phyloP scores from a whole-genome alignment of 495 filamentous ascomycete genomes.

The Neurospora sp. region DNA sequence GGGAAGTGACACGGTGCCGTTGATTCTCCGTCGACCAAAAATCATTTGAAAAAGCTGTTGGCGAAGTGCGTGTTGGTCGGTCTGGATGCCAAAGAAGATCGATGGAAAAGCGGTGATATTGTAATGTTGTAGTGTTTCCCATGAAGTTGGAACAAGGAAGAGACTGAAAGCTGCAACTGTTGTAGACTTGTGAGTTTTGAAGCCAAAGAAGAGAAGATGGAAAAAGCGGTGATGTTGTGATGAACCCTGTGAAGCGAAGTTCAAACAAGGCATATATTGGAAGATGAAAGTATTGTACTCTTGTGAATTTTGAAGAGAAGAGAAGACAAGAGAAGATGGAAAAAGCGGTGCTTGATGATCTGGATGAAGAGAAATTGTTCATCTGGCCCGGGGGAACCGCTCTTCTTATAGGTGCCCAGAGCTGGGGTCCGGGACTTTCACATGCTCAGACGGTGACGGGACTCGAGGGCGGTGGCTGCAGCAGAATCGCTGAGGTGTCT shows the following conservation, averaged over 20 bases:
- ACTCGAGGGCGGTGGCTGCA: background rate
- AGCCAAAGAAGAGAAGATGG: no score
- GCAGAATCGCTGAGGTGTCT: background rate
- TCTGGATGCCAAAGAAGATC: background rate
- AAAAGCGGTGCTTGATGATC: background rate
- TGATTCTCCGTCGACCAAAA: no score
- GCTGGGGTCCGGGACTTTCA: background rate
- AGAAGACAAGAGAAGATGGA: background rate
- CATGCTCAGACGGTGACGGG: background rate
- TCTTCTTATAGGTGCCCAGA: background rate
- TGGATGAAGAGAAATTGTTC: background rate
- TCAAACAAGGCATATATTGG: background rate
- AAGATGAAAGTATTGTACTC: background rate
- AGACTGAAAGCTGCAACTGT: no score
- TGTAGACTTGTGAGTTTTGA: no score
- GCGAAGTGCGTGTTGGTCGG: background rate
- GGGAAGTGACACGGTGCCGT: no score
- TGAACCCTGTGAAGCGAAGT: background rate
- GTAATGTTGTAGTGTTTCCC: background rate
- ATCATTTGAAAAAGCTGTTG: background rate
- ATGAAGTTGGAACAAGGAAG: no score
- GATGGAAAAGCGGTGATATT: background rate
- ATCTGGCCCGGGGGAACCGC: background rate
- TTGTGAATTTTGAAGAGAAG: background rate
- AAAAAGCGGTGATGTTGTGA: background rate